phyloP scores from a whole-genome alignment of 305 asterid genomes.

The Fraxinus velutina region DNA sequence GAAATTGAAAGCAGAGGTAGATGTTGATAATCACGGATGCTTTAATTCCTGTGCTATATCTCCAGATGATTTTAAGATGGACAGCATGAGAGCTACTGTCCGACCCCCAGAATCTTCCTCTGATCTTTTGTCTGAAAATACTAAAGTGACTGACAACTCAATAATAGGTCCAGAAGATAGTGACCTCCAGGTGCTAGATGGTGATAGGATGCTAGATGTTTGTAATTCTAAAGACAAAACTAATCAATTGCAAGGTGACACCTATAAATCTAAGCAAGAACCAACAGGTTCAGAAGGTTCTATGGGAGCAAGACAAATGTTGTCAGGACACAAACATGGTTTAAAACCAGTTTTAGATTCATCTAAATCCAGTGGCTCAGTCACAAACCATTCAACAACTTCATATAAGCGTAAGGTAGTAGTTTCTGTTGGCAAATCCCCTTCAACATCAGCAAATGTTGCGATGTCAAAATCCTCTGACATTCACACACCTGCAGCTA shows the following conservation, averaged over 20 bases:
- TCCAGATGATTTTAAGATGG: conserved; percentile 34
- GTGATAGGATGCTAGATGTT: conserved; percentile 33
- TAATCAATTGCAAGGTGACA: conserved; percentile 38
- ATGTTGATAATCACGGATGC: conserved; percentile 33
- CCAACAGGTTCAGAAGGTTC: conserved; percentile 45
- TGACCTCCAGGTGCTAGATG: conserved; percentile 40
- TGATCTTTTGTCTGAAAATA: conserved; percentile 35
- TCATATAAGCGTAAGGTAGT: conserved; percentile 49
- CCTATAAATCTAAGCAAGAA: conserved; percentile 41
- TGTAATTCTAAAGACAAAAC: conserved; percentile 35
- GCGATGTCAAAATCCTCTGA: conserved; percentile 43
- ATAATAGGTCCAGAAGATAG: conserved; percentile 32
- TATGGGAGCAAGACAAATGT: conserved; percentile 40
- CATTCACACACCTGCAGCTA: conserved; percentile 28
- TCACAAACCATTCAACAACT: conserved; percentile 38
- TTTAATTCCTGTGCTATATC: conserved; percentile 28
- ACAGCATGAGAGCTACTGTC: conserved; percentile 29
- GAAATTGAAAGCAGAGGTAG: conserved; percentile 41
- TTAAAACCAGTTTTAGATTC: conserved; percentile 46
- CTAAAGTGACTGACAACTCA: conserved; percentile 34
- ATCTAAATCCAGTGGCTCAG: conserved; percentile 38
- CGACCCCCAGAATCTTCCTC: conserved; percentile 38
- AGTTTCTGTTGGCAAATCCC: conserved; percentile 44
- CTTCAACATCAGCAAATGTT: conserved; percentile 38
- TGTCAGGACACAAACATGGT: conserved; percentile 40